A percentile compares a stretch with the other conserved stretches of the same genome.
These are phyloP conservation scores for Trapa bicornis DNA, from an alignment of 345 rosid species.

Conservation along the genomic window DNA sequence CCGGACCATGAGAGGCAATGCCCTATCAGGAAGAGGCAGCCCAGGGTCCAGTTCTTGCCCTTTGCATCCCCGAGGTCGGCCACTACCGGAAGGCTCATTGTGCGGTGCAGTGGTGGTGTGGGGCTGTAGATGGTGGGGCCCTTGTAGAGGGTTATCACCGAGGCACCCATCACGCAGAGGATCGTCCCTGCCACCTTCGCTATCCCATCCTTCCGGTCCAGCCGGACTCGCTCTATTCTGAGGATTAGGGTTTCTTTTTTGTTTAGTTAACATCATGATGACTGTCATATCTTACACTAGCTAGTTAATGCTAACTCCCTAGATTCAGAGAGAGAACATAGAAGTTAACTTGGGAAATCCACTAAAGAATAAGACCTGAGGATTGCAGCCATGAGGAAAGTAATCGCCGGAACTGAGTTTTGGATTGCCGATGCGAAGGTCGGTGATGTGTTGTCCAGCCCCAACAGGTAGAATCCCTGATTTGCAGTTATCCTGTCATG, in stretches of 20 bases:
- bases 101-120: constrained; percentile 22
- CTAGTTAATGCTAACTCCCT: no score
- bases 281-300: no score
- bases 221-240: constrained; percentile 86
- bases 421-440: constrained; percentile 97
- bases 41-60: constrained; percentile 67
- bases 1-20: constrained; percentile 83
- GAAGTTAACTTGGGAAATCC: no score
- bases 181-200: constrained; percentile 64
- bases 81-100: constrained; percentile 1
- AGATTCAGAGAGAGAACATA: no score
- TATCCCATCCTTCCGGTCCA: constrained; percentile 78
- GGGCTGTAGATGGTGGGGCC: constrained; percentile 81
- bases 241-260: constrained; percentile 9
- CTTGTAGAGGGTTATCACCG: constrained; percentile 80
- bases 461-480: constrained; percentile 93
- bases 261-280: no score
- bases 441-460: constrained; percentile 82
- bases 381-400: constrained; percentile 87
- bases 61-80: constrained; percentile 49
- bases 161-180: constrained; percentile 80
- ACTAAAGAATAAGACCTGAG: constrained; percentile 33
- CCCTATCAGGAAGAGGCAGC: constrained; percentile 60
- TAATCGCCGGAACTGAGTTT: constrained; percentile 95
- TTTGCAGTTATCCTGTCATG: constrained; percentile 77